A percentile compares a stretch with the other conserved stretches of the same genome.
phyloP scores from a whole-genome alignment of 129 eudicot species.

The Ambrosia artemisiifolia region DNA sequence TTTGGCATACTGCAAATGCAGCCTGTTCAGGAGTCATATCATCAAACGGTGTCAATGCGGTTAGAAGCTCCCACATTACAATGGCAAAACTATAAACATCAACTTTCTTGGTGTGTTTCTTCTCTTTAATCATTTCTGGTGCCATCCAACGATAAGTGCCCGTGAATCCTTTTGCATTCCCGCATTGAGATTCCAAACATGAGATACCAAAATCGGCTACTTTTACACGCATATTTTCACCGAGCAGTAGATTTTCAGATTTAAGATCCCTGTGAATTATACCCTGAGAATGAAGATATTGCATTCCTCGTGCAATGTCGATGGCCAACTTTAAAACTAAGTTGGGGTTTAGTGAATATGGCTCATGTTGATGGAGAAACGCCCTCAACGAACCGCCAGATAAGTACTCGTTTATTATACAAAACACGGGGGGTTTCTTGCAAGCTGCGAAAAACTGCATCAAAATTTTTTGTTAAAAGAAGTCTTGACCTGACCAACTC shows the following conservation, averaged over 20 bases:
- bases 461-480: constrained; percentile 10
- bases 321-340: constrained; percentile 73
- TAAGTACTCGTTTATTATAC: constrained; percentile 91
- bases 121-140: constrained; percentile 93
- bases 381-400: constrained; percentile 87
- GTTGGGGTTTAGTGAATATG: constrained; percentile 70
- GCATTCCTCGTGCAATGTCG: constrained; percentile 93
- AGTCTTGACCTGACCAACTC: neutral
- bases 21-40: constrained; percentile 98
- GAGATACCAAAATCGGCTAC: constrained; percentile 98
- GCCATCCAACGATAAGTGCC: constrained; percentile 99
- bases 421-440: constrained; percentile 89
- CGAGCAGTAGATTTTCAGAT: constrained; percentile 86
- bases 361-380: constrained; percentile 90
- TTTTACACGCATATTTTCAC: constrained; percentile 80
- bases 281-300: constrained; percentile 88
- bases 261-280: constrained; percentile 92
- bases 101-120: constrained; percentile 85
- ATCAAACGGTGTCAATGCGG: constrained; percentile 89
- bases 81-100: constrained; percentile 95
- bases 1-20: constrained; percentile 96
- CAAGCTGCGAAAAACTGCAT: constrained; percentile 93
- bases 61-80: constrained; percentile 89
- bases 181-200: constrained; percentile 87
- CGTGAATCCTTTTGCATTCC: constrained; percentile 85